These are phyloP conservation scores for Benincasa hispida DNA, from an alignment of 306 rosid species.

Conservation along the genomic window DNA sequence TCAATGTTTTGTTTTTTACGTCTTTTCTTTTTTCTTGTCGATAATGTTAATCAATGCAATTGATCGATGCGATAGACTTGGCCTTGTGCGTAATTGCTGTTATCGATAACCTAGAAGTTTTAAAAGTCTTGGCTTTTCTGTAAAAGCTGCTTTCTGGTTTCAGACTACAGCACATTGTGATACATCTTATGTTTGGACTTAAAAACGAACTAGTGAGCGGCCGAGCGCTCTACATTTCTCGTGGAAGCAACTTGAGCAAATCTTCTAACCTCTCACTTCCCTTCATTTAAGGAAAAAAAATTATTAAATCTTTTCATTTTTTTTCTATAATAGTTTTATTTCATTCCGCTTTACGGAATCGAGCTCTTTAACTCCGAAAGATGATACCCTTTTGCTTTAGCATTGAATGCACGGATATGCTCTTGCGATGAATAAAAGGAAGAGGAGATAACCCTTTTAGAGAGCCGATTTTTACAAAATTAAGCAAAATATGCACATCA, in stretches of 20 bases:
- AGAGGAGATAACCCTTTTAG: background rate
- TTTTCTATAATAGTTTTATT: background rate
- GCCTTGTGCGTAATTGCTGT: background rate
- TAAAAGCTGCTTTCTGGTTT: background rate
- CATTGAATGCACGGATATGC: background rate
- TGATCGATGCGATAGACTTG: background rate
- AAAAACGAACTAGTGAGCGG: background rate
- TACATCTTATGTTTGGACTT: background rate
- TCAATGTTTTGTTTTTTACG: background rate
- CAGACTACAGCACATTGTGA: background rate
- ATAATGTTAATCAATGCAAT: constrained; percentile 9
- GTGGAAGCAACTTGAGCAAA: background rate
- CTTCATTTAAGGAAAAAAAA: background rate
- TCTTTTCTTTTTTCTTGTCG: constrained; percentile 1
- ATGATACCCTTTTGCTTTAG: background rate
- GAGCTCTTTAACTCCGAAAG: background rate
- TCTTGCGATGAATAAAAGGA: background rate
- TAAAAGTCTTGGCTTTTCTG: background rate
- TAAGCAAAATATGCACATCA: background rate
- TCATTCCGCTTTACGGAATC: background rate
- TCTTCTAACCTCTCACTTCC: background rate
- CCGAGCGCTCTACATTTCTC: background rate
- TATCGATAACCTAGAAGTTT: background rate
- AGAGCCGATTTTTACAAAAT: background rate
- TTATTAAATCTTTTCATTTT: background rate